These are phyloP conservation scores for Carnegiea gigantea DNA, from an alignment of 179 eudicot genomes.

Conservation along the genomic window DNA sequence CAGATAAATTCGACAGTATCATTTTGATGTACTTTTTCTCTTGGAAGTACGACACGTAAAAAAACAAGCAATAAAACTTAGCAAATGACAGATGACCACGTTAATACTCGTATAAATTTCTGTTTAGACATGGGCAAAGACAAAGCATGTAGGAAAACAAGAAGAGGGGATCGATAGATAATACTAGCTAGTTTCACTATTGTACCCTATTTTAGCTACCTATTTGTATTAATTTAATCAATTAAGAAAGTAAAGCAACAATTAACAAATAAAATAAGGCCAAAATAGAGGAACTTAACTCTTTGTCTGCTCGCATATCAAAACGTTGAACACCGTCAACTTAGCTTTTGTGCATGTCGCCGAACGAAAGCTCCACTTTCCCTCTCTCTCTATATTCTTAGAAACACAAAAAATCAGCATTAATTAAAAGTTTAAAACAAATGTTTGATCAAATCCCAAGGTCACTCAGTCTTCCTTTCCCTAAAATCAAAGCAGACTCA, in stretches of 20 bases:
- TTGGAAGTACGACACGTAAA: too few species aligned
- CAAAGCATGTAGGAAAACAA: constrained; percentile 27
- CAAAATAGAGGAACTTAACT: constrained; percentile 45
- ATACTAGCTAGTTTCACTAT: constrained; percentile 10
- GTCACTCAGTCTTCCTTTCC: constrained; percentile 39
- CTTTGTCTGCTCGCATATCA: constrained; percentile 67
- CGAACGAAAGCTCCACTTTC: constrained; percentile 28
- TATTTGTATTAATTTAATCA: background rate
- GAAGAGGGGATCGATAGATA: constrained; percentile 6
- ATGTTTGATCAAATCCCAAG: constrained; percentile 50
- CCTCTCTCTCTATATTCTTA: constrained; percentile 2
- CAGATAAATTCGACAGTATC: too few species aligned
- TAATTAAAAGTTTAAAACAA: constrained; percentile 17
- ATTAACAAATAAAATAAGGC: constrained; percentile 6
- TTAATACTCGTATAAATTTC: background rate
- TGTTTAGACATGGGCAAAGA: constrained; percentile 6
- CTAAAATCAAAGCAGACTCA: constrained; percentile 53
- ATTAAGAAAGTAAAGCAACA: background rate
- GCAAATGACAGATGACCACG: constrained; percentile 13
- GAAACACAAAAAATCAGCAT: constrained; percentile 38
- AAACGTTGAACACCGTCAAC: constrained; percentile 81
- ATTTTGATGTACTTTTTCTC: too few species aligned
- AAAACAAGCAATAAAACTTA: background rate
- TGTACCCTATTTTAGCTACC: constrained; percentile 21
- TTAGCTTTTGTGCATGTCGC: constrained; percentile 59